Evolutionary conservation across 352 stramenopile species (phyloP).

Genomic region (Nothophytophthora sp.): DNA sequence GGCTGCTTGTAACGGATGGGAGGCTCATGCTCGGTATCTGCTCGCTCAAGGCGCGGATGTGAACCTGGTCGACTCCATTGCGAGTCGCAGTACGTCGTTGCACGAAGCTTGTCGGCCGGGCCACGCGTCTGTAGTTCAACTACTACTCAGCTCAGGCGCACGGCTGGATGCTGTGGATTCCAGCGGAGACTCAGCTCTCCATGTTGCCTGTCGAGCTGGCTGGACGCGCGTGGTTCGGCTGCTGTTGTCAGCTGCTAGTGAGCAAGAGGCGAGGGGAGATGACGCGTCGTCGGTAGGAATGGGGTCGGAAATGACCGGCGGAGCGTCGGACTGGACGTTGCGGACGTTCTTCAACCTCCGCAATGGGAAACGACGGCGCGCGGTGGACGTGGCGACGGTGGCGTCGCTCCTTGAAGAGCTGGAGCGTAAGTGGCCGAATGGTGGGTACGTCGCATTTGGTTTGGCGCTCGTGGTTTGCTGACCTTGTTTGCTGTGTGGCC

Average conservation of each 20-base stretch:
- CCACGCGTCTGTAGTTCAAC: constrained; percentile 29
- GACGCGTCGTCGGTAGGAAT: not conserved
- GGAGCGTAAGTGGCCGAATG: constrained; percentile 24
- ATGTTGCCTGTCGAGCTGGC: constrained; percentile 48
- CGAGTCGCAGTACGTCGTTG: constrained; percentile 42
- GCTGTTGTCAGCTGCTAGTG: constrained; percentile 37
- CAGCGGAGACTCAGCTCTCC: constrained; percentile 51
- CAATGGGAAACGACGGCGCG: constrained; percentile 47
- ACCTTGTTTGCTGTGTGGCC: not conserved
- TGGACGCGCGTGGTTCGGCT: constrained; percentile 41
- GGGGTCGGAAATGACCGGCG: not conserved
- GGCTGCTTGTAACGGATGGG: constrained; percentile 46
- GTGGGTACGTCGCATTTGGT: not conserved
- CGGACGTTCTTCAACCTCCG: constrained; percentile 40
- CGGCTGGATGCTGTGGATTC: constrained; percentile 37
- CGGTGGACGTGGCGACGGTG: constrained; percentile 50
- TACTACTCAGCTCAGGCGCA: constrained; percentile 45
- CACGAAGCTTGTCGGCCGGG: constrained; percentile 62
- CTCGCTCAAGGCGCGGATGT: constrained; percentile 35
- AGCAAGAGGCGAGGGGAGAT: constrained; percentile 8
- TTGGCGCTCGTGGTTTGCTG: not conserved
- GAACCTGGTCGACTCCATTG: constrained; percentile 51
- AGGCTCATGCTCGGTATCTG: constrained; percentile 28
- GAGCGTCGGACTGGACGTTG: constrained; percentile 2
- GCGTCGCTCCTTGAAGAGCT: constrained; percentile 26